phyloP scores from a whole-genome alignment of 164 flowering plant species.

The Chimonanthus salicifolius region DNA sequence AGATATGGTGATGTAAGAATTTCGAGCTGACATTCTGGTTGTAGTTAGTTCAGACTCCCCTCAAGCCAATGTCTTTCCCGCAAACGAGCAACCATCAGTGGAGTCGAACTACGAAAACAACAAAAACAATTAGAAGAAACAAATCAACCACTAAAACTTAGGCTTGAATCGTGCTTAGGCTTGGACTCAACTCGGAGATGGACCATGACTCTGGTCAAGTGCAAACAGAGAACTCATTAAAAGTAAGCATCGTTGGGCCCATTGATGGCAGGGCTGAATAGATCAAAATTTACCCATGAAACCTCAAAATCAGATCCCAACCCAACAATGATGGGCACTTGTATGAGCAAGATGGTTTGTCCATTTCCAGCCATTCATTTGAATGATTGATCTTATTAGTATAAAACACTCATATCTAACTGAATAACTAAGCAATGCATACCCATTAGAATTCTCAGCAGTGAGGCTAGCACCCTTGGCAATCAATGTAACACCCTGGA shows the following conservation, averaged over 20 bases:
- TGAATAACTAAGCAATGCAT: conserved; percentile 4
- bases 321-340: too few species aligned
- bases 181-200: neutral
- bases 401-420: too few species aligned
- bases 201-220: neutral
- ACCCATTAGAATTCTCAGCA: conserved; percentile 94
- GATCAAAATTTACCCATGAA: neutral
- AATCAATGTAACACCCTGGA: too few species aligned
- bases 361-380: too few species aligned
- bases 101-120: conserved; percentile 68
- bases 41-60: too few species aligned
- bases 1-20: conserved; percentile 78
- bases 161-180: too few species aligned
- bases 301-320: too few species aligned
- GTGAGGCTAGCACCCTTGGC: conserved; percentile 82
- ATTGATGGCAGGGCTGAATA: neutral
- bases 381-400: too few species aligned
- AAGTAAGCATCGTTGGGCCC: neutral
- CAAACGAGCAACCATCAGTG: conserved; percentile 85
- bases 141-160: too few species aligned
- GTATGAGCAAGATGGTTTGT: too few species aligned
- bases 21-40: neutral
- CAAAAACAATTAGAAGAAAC: too few species aligned
- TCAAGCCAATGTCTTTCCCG: conserved; percentile 98
- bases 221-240: neutral